Percentiles rank a stretch among this genome's conserved stretches.
Conservation (phyloP, 176 grass and related monocot species). For the Olyra latifolia region DNA sequence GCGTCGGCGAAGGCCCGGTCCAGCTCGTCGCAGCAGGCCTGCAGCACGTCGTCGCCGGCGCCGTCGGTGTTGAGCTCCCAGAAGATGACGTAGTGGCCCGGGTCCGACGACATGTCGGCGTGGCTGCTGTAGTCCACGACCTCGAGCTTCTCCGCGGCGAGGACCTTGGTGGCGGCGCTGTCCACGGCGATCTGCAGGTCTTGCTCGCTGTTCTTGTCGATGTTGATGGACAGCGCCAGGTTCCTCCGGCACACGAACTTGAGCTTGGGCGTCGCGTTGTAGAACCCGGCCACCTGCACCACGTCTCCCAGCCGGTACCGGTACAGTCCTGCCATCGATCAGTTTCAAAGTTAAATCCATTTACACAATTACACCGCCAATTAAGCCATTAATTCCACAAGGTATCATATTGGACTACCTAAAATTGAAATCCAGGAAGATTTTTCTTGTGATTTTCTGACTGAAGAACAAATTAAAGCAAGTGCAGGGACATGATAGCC, state of each 20-base stretch:
- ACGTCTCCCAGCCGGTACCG: constrained; percentile 81
- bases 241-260: constrained; percentile 74
- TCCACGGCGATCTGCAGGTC: constrained; percentile 78
- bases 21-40: constrained; percentile 75
- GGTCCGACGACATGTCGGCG: constrained; percentile 54
- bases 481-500: neutral
- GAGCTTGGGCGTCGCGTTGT: constrained; percentile 89
- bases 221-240: constrained; percentile 76
- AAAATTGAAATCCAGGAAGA: neutral
- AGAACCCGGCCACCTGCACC: constrained; percentile 66
- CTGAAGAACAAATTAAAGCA: neutral
- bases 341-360: neutral
- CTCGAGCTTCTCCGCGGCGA: constrained; percentile 79
- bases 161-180: constrained; percentile 39
- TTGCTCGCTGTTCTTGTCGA: constrained; percentile 93
- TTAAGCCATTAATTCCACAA: neutral
- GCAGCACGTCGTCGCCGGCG: constrained; percentile 44
- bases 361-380: neutral
- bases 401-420: neutral
- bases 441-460: neutral
- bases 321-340: constrained; percentile 50
- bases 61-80: constrained; percentile 72
- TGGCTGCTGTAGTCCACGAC: constrained; percentile 85
- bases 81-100: constrained; percentile 77
- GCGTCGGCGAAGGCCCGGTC: constrained; percentile 64